Evolutionary conservation across 352 stramenopile species (phyloP).

Genomic region (Phytophthora fragariaefolia): DNA sequence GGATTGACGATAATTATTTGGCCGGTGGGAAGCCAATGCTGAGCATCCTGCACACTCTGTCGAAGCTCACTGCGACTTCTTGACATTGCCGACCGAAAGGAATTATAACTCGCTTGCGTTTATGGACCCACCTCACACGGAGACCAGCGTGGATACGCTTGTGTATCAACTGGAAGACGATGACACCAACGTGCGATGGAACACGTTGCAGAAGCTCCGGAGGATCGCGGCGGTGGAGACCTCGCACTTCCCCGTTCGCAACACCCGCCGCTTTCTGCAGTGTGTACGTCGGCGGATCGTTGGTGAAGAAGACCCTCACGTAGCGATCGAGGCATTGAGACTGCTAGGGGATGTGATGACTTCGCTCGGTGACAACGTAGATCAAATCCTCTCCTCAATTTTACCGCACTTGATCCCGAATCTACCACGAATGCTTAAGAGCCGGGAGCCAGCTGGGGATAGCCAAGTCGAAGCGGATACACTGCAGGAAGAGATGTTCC

Average conservation of each 20-base stretch:
- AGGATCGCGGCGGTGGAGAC: constrained; percentile 70
- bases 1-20: constrained; percentile 18
- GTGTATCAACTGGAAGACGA: constrained; percentile 86
- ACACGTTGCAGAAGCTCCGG: constrained; percentile 69
- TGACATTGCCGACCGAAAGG: constrained; percentile 12
- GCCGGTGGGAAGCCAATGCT: constrained; percentile 25
- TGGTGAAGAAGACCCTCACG: constrained; percentile 40
- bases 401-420: constrained; percentile 68
- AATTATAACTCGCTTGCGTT: constrained; percentile 14
- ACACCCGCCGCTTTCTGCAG: constrained; percentile 74
- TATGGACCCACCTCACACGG: constrained; percentile 31
- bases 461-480: constrained; percentile 18
- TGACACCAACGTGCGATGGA: constrained; percentile 53
- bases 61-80: constrained; percentile 22
- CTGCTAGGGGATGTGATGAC: constrained; percentile 72
- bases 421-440: constrained; percentile 37
- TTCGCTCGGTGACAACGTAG: constrained; percentile 65
- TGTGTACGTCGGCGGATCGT: constrained; percentile 66
- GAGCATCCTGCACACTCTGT: constrained; percentile 10
- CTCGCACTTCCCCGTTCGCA: constrained; percentile 73
- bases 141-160: constrained; percentile 69
- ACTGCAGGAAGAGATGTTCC: constrained; percentile 63
- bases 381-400: constrained; percentile 74
- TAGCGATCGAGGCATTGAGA: constrained; percentile 61
- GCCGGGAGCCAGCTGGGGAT: constrained; percentile 17